Base-by-base conservation (phyloP, 176 grass and related monocot genomes). In the Chrysopogon serrulatus region DNA sequence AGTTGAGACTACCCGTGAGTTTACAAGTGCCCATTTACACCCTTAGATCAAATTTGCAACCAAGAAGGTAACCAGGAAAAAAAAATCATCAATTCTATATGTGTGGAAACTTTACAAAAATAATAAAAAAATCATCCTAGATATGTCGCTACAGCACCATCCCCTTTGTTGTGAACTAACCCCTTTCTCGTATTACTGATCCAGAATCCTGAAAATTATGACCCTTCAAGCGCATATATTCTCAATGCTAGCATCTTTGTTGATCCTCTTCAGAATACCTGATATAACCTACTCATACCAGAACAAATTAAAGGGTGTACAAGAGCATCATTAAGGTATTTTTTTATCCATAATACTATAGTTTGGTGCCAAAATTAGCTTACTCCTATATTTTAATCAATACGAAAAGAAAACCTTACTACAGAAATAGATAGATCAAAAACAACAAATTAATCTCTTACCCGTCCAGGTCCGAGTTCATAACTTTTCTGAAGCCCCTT, bases 391-490 rank as follows among this genome's bases (percentile, higher is more conserved):
- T 19, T 7, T 61, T 0, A 60, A 61, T 18, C 24, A 21, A 5
- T 26, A 14, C 5, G n/a, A n/a, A n/a, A n/a, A n/a, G n/a, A n/a
- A n/a, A n/a, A n/a, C n/a, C n/a, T n/a, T n/a, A n/a, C n/a, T n/a
- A n/a, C 26, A 17, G 27, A 36, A 37, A 56, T 19, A 18, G n/a
- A 41, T 39, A 10, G 31, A 17, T 44, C 48, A 19, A 12, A 54
- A 56, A 67, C 59, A 33, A 64, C 76, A 24, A 83, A 4, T 5
- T 76, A 79, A 32, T 47, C 44, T 48, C 19, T 85, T 79, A 98
- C 95, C 92, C 93, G 94, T 86, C 95, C 95, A 80, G 95, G 92
- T 19, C 95, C 95, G 27, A 98, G 81, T 87, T 98, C 92, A 68
- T 93, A 98, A 77, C 92, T 91, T 91, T 88, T 98, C 88, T 93